Percentiles rank a stretch among this genome's conserved stretches.
phyloP scores from a whole-genome alignment of 2,329 filamentous ascomycete genomes.

The Macrophomina phaseolina region DNA sequence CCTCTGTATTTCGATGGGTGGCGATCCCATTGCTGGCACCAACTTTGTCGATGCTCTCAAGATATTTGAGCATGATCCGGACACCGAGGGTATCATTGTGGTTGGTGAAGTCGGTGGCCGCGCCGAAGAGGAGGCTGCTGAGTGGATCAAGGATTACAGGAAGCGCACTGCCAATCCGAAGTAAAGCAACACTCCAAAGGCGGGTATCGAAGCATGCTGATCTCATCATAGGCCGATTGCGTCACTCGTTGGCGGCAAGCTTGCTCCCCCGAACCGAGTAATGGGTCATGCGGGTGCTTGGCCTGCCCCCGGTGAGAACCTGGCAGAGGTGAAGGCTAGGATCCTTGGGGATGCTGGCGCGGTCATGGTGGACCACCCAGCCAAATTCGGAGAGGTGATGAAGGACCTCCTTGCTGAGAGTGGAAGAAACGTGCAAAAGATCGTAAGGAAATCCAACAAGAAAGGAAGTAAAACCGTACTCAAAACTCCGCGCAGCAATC shows the following conservation, averaged over 20 bases:
- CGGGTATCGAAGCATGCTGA: background rate
- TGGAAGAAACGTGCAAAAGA: constrained; percentile 48
- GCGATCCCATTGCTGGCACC: constrained; percentile 75
- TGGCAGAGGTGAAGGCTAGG: constrained; percentile 68
- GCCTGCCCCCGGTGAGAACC: constrained; percentile 68
- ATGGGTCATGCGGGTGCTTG: constrained; percentile 85
- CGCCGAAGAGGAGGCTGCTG: constrained; percentile 73
- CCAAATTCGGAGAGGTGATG: constrained; percentile 73
- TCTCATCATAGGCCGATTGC: constrained; percentile 66
- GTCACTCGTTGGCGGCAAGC: constrained; percentile 70
- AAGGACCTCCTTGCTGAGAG: constrained; percentile 62
- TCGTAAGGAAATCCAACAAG: constrained; percentile 35
- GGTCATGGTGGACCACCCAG: constrained; percentile 75
- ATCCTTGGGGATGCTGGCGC: constrained; percentile 70
- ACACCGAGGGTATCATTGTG: constrained; percentile 74
- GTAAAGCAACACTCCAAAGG: constrained; percentile 49
- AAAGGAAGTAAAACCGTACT: background rate
- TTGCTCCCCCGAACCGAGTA: constrained; percentile 67
- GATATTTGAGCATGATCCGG: constrained; percentile 68
- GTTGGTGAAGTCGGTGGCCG: constrained; percentile 75
- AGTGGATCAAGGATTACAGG: constrained; percentile 73
- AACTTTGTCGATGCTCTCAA: constrained; percentile 73
- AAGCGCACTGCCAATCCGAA: constrained; percentile 65
- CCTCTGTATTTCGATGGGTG: constrained; percentile 77
- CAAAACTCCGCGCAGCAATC: constrained; percentile 34